A percentile compares a stretch with the other conserved stretches of the same genome.
phyloP scores from a whole-genome alignment of 2,329 filamentous ascomycete species.

The Colletotrichum tabaci region DNA sequence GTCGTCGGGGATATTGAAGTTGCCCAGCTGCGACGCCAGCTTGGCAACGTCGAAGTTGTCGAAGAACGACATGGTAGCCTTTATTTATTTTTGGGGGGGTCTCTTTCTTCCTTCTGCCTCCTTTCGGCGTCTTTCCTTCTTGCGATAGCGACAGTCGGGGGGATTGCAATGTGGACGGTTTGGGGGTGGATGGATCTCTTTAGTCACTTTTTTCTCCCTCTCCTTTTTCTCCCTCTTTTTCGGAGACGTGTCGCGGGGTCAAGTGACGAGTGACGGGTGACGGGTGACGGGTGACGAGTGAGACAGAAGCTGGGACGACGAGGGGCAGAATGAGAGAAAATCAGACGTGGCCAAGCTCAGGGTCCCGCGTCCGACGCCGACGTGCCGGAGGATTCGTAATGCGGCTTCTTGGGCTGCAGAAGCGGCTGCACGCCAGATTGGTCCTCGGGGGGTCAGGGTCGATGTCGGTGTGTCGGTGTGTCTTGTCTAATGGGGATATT shows the following conservation, averaged over 20 bases:
- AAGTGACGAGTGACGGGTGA: conserved; percentile 17
- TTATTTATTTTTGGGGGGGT: background rate
- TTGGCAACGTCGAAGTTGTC: conserved; percentile 49
- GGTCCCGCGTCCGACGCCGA: too few relatives aligned
- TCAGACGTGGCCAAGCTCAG: background rate
- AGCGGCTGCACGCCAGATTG: conserved; percentile 38
- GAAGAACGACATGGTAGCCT: conserved; percentile 31
- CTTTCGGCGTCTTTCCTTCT: background rate
- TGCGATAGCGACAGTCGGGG: conserved; percentile 30
- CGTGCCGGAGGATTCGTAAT: conserved; percentile 35
- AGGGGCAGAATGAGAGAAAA: conserved; percentile 9
- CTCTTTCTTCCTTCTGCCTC: background rate
- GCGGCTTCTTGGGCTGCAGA: conserved; percentile 26
- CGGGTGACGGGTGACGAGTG: background rate
- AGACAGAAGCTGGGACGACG: conserved; percentile 4
- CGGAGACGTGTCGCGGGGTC: conserved; percentile 25
- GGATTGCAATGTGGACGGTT: too few relatives aligned
- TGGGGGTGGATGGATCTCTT: too few relatives aligned
- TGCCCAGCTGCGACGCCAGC: conserved; percentile 56
- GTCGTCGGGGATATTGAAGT: conserved; percentile 51
- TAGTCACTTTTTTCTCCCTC: too few relatives aligned
- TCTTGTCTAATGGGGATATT: background rate
- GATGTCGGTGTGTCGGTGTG: background rate
- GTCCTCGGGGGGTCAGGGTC: background rate
- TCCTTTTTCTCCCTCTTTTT: background rate